Conservation (phyloP, 129 eudicot genomes). For the Tagetes patula region DNA sequence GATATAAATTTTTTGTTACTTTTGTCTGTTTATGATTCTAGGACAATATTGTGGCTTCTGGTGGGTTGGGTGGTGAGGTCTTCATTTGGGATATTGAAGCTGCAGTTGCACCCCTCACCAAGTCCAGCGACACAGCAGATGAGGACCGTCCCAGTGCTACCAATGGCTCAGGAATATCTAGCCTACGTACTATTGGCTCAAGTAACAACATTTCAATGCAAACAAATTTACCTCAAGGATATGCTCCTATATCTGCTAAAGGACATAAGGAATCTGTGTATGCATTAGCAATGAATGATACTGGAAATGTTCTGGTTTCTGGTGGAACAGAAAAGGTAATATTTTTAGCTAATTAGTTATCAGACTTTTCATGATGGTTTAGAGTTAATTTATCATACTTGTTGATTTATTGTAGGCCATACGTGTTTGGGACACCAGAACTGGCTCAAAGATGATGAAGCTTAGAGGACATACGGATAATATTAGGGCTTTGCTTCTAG, state of each 20-base stretch:
- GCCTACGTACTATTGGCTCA: slow-evolving; percentile 74
- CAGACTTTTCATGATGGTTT: neutral
- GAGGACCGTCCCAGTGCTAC: slow-evolving; percentile 60
- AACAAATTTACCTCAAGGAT: slow-evolving; percentile 68
- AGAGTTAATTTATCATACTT: neutral
- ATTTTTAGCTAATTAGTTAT: neutral
- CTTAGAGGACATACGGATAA: slow-evolving; percentile 96
- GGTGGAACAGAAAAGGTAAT: slow-evolving; percentile 98
- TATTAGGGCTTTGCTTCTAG: slow-evolving; percentile 79
- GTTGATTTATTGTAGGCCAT: slow-evolving; percentile 56
- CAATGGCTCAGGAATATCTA: slow-evolving; percentile 63
- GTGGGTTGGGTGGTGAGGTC: slow-evolving; percentile 95
- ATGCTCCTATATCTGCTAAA: slow-evolving; percentile 76
- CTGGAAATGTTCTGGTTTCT: slow-evolving; percentile 93
- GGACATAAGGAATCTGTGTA: slow-evolving; percentile 99
- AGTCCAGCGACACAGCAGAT: slow-evolving; percentile 65
- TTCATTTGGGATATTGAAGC: slow-evolving; percentile 97
- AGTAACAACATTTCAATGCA: slow-evolving; percentile 78
- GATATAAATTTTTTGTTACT: neutral
- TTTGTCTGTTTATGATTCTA: slow-evolving; percentile 33
- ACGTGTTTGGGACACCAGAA: slow-evolving; percentile 98
- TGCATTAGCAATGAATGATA: slow-evolving; percentile 92
- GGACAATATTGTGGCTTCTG: slow-evolving; percentile 84
- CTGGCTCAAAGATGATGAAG: slow-evolving; percentile 93
- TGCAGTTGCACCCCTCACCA: slow-evolving; percentile 76